Conservation (phyloP, 2,329 filamentous ascomycete genomes). For the Fusarium sp. region DNA sequence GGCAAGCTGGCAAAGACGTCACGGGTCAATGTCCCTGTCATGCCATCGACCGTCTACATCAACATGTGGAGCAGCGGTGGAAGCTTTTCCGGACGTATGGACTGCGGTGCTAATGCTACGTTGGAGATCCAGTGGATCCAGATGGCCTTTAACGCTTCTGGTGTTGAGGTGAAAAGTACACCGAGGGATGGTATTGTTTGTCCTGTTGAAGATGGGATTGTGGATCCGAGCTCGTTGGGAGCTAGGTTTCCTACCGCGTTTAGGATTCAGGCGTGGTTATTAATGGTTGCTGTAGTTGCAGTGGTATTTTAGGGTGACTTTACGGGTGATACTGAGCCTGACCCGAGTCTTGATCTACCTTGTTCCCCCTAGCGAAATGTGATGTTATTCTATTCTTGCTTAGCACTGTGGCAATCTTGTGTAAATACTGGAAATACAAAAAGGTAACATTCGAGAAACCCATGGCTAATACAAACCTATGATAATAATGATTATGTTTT, state of each 20-base stretch:
- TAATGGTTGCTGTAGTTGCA: not conserved
- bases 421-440: too few species aligned
- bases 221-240: slow-evolving; percentile 4
- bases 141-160: slow-evolving; percentile 31
- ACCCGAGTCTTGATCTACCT: not conserved
- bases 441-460: too few species aligned
- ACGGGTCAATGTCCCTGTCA: slow-evolving; percentile 18
- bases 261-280: not conserved
- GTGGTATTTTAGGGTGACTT: too few species aligned
- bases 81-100: slow-evolving; percentile 31
- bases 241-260: not conserved
- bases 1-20: slow-evolving; percentile 8
- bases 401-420: too few species aligned
- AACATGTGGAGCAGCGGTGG: slow-evolving; percentile 37
- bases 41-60: slow-evolving; percentile 26
- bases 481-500: too few species aligned
- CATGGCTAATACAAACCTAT: too few species aligned
- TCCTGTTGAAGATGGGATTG: slow-evolving; percentile 1
- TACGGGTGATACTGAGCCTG: too few species aligned
- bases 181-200: not conserved
- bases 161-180: not conserved
- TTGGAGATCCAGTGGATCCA: slow-evolving; percentile 36
- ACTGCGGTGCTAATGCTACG: slow-evolving; percentile 13
- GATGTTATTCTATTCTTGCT: too few species aligned
- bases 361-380: too few species aligned